phyloP scores from a whole-genome alignment of 2,329 filamentous ascomycete species.

The Paecilomyces variotii region DNA sequence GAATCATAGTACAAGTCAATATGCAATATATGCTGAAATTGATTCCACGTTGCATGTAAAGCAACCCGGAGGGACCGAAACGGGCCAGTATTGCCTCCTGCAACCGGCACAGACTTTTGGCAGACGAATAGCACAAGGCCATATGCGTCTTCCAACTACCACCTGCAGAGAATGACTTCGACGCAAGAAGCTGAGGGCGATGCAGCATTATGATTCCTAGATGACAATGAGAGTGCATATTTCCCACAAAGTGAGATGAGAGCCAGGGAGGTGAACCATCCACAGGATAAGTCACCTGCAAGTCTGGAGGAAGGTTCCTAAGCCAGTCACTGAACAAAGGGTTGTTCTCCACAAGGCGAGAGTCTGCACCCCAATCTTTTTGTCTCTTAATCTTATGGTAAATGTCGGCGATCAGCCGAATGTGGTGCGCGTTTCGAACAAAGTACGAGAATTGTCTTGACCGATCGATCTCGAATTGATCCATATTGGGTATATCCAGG shows the following conservation, averaged over 20 bases:
- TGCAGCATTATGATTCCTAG: constrained; percentile 79
- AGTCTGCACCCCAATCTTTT: constrained; percentile 80
- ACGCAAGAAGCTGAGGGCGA: constrained; percentile 72
- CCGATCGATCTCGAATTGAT: constrained; percentile 67
- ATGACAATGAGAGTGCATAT: constrained; percentile 83
- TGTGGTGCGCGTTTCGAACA: constrained; percentile 66
- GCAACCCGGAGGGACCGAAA: constrained; percentile 69
- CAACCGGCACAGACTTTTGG: constrained; percentile 74
- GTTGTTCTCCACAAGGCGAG: constrained; percentile 72
- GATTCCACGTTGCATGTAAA: constrained; percentile 89
- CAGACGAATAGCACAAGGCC: constrained; percentile 74
- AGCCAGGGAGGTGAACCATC: constrained; percentile 79
- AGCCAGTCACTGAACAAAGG: constrained; percentile 70
- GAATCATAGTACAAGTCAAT: constrained; percentile 83
- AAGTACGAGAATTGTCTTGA: constrained; percentile 80
- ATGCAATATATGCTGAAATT: constrained; percentile 94
- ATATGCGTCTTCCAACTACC: constrained; percentile 83
- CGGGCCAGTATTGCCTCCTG: constrained; percentile 74
- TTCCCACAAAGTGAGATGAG: constrained; percentile 78
- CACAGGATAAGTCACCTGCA: constrained; percentile 67
- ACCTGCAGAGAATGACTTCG: constrained; percentile 62
- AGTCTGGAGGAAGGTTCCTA: constrained; percentile 65
- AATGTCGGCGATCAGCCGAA: constrained; percentile 66
- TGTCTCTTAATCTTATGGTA: constrained; percentile 67
- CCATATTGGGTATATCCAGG: constrained; percentile 55